Evolutionary conservation across 2,329 filamentous ascomycete species (phyloP).

Genomic region (Aspergillus fumigatus): DNA sequence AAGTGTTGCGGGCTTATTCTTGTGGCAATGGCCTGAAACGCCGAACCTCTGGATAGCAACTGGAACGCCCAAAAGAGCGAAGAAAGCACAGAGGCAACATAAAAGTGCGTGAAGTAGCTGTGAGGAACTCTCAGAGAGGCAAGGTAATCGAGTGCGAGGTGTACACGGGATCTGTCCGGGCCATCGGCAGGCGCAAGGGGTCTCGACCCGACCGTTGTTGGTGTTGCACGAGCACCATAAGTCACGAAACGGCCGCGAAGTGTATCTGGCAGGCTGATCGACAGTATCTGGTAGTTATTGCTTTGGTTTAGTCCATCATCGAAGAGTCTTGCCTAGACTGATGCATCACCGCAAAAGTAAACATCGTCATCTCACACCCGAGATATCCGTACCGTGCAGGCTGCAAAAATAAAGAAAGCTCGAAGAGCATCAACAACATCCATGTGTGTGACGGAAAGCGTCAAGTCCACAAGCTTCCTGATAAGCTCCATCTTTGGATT

Average conservation of each 20-base stretch:
- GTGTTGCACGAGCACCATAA: conserved; percentile 54
- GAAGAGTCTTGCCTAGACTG: conserved; percentile 2
- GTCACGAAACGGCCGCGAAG: conserved; percentile 54
- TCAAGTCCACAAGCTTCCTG: conserved; percentile 8
- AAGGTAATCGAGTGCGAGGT: conserved; percentile 45
- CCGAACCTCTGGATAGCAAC: conserved; percentile 50
- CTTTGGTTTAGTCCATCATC: conserved; percentile 12
- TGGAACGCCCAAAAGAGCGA: conserved; percentile 72
- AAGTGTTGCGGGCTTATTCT: conserved; percentile 34
- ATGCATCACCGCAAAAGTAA: background rate
- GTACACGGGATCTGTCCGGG: conserved; percentile 10
- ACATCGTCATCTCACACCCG: background rate
- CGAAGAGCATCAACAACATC: conserved; percentile 33
- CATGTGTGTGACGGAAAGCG: conserved; percentile 19
- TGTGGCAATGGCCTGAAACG: conserved; percentile 49
- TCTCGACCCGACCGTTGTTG: conserved; percentile 13
- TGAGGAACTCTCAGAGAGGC: conserved; percentile 68
- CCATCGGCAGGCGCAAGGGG: conserved; percentile 1
- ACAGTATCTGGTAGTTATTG: conserved; percentile 39
- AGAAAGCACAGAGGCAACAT: conserved; percentile 63
- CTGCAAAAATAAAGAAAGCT: conserved; percentile 34
- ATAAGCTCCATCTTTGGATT: conserved; percentile 11
- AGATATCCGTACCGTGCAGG: conserved; percentile 33
- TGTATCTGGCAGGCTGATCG: conserved; percentile 47
- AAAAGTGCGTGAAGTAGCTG: conserved; percentile 86